Evolutionary conservation across 495 filamentous ascomycete species (phyloP), one percentile per base, ranked within the genome.

Genomic region (Amorphotheca resinae): DNA sequence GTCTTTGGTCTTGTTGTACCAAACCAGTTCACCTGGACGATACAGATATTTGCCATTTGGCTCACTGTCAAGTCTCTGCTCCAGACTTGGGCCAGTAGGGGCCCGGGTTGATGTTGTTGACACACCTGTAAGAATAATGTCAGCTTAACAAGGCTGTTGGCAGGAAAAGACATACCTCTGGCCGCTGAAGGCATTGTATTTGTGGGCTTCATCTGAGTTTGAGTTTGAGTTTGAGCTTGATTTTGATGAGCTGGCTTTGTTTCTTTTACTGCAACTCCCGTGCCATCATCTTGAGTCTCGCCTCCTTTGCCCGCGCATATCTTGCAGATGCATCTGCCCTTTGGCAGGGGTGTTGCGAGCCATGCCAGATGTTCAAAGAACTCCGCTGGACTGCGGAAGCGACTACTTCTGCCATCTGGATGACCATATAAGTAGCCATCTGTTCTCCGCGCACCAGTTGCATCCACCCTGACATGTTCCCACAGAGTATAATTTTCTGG

Each of bases 401-500:
- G 64, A 55, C 79, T 78, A 44, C 65, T 72, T 12, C 66, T 64
- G 2, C 74, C 76, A 22, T 61, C 51, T 1, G 74, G 76, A 48
- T 80, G 68, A 22, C 76, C 76, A 46, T 79, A 80, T 2, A 80
- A 62, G 55, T 77, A 80, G 14, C 66, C 69, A 52, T 80, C 77
- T 51, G 69, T 63, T 21, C 65, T 57, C 35, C 69, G 62, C 44
- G 68, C 66, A 23, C 54, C 54, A 5, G 25, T 39, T 9, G 42
- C 28, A 3, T 51, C 55, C 40, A 50, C 63, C 50, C 64, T 70
- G 41, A 73, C 58, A 45, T 76, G 74, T 51, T 78, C 72, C 50
- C 67, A 80, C 9, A 80, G 60, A 2, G 64, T 58, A 50, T 79
- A 80, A 42, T 69, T 64, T 32, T 73, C 67, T 6, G 76, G 76